phyloP scores from a whole-genome alignment of 805 yeast species.

The Kazachstania africana region DNA sequence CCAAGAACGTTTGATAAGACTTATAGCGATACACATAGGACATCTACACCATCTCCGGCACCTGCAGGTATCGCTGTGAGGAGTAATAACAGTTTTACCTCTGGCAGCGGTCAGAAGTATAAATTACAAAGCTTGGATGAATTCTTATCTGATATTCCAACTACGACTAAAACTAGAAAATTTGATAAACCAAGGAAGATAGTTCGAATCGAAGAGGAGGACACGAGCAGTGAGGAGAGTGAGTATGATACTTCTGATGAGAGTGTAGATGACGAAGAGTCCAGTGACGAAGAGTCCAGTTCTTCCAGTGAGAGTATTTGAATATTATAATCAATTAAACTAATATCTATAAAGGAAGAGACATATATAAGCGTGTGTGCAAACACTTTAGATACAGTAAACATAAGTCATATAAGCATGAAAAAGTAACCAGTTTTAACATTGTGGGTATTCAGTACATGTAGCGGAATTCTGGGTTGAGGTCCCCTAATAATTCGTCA shows the following conservation, averaged over 20 bases:
- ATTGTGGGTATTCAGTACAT: slow-evolving; percentile 27
- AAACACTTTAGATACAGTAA: neutral
- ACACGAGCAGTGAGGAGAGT: slow-evolving; percentile 20
- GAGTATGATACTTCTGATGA: slow-evolving; percentile 16
- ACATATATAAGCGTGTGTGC: too few species aligned
- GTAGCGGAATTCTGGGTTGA: slow-evolving; percentile 36
- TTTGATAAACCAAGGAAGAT: slow-evolving; percentile 5
- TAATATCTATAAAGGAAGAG: too few species aligned
- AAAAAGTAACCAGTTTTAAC: too few species aligned
- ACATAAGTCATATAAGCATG: too few species aligned
- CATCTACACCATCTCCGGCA: slow-evolving; percentile 1
- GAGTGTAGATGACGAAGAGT: neutral
- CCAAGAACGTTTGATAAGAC: slow-evolving; percentile 1
- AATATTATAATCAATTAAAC: too few species aligned
- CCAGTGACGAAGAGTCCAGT: slow-evolving; percentile 1
- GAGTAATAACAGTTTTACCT: neutral
- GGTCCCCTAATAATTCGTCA: slow-evolving; percentile 26
- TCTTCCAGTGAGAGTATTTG: too few species aligned
- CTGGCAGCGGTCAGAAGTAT: slow-evolving; percentile 31
- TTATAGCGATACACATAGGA: neutral
- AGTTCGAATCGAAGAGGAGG: slow-evolving; percentile 21
- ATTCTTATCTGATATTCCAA: slow-evolving; percentile 48
- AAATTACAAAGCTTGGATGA: slow-evolving; percentile 77
- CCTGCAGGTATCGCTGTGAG: slow-evolving; percentile 1
- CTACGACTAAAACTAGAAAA: slow-evolving; percentile 3